Evolutionary conservation across 2,329 filamentous ascomycete genomes (phyloP), one percentile per base, ranked within the genome.

Genomic region (Fonsecaea pugnacius): DNA sequence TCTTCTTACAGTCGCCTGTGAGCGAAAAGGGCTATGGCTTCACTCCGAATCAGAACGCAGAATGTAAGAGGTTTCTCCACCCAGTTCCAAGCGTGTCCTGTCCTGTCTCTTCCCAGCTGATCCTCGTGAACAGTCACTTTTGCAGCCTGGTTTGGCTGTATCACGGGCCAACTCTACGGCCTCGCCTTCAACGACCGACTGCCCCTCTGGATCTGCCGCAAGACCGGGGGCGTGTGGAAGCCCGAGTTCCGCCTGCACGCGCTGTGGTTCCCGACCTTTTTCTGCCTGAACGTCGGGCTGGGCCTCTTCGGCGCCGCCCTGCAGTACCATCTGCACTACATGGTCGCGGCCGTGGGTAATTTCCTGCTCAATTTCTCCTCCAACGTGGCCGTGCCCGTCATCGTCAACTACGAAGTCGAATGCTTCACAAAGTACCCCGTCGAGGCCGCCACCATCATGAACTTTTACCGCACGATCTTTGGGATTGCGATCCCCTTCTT

Each of bases 21-120:
- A 68, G 69, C 5, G 69, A 66, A 3, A 77, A 77, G 27, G 79
- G 79, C 1, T 82, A 81, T 68, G 78, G 78, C 14, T 81, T 81
- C 66, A 74, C 74, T 0, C 71, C 78, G 0, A 69, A 75, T 16
- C 75, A 79, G 60, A 79, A 77, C 33, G 78, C 78, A 1, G 73
- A 73, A 8, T 78, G 67, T 46, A 18, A 21, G 40, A 24, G 2
- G 5, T 8, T 24, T 14, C 9, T 16, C 9, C n/a, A 46, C 8
- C 3, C 12, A 4, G 18, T 4, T 12, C 27, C 43, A 48, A 10
- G 18, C 43, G 7, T 43, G 24, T 46, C 21, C n/a, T 10, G 40
- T 10, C 40, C 16, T 12, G 35, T 5, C 16, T 38, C 27, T 5
- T 38, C 65, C 35, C 9, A 51, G 55, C 55, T 62, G 12, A 27